These are phyloP conservation scores for Ophiostoma sp. DNA, from an alignment of 2,329 filamentous ascomycete species.

Conservation along the genomic window DNA sequence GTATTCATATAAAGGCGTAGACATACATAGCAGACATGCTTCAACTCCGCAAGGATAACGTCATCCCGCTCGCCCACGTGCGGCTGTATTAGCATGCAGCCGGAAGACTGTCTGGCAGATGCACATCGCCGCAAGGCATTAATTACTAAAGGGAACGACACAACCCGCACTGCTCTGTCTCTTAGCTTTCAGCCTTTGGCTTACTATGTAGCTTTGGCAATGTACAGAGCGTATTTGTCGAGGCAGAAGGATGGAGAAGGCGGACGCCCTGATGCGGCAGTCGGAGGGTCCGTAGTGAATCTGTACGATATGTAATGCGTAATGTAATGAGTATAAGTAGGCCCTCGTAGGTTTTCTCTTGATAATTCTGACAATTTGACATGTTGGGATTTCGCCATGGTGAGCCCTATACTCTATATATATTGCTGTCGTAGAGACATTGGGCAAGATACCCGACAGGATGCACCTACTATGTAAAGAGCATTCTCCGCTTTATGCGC, in stretches of 20 bases:
- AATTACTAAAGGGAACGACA: neutral
- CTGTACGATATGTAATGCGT: neutral
- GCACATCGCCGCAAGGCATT: neutral
- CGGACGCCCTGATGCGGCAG: neutral
- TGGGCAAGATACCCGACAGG: neutral
- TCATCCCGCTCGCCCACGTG: neutral
- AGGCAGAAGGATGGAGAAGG: neutral
- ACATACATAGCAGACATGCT: too few species aligned
- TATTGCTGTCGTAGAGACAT: neutral
- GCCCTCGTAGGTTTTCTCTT: too few species aligned
- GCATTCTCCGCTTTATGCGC: neutral
- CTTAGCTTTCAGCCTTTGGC: neutral
- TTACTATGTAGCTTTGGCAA: neutral
- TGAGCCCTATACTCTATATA: neutral
- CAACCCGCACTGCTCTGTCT: neutral
- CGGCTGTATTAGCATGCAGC: neutral
- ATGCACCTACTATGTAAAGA: neutral
- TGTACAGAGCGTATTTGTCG: too few species aligned
- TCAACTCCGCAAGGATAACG: neutral
- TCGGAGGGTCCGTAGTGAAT: neutral
- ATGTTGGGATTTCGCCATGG: too few species aligned
- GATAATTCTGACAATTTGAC: too few species aligned
- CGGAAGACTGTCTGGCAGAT: neutral
- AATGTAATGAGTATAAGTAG: too few species aligned
- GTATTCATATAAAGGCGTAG: too few species aligned